Evolutionary conservation across 2,329 filamentous ascomycete species (phyloP), one percentile per base, ranked within the genome.

Genomic region (Curvularia sp.): DNA sequence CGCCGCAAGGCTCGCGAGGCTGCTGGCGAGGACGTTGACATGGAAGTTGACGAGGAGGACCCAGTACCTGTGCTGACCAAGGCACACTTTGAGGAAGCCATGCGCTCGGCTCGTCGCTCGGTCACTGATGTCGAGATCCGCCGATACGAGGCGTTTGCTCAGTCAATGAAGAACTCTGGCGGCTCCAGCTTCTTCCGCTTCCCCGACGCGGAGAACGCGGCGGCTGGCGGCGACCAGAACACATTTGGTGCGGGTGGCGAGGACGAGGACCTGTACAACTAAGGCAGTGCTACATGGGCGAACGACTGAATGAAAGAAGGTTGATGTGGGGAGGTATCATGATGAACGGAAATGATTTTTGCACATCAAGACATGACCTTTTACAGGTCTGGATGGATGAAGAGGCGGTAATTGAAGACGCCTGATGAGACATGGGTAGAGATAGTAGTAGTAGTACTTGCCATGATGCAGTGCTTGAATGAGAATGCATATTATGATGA

Each of bases 121-220:
- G 95, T 99, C 69, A 93, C 88, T 57, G 95, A 99, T 69, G 94
- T 98, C 22, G 95, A 99, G 85, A 96, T 99, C 73, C 91, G 95
- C 75, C 90, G 94, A 61, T 99, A 99, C 82, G 95, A 99, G 85
- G 94, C 95, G 4, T 99, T 99, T 74, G 91, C 94, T 41, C 94
- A 98, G 83, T 94, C 94, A 79, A 96, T 99, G 93, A 99, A 99
- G 91, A 97, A 96, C 78, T 89, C 92, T 60, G 93, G 93, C 51
- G 93, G 93, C 39, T 94, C 93, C 74, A 93, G 92, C 70, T 97
- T 95, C 86, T 99, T 99, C 91, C 93, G 96, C 81, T 99, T 99
- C 88, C 94, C 79, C 69, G 85, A 81, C 33, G 70, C 53, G 7
- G 73, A 68, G 77, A 86, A 82, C 80, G 80, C 78, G 63, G 82